phyloP scores from a whole-genome alignment of 2,329 filamentous ascomycete genomes.

The Aureobasidium uvarum region DNA sequence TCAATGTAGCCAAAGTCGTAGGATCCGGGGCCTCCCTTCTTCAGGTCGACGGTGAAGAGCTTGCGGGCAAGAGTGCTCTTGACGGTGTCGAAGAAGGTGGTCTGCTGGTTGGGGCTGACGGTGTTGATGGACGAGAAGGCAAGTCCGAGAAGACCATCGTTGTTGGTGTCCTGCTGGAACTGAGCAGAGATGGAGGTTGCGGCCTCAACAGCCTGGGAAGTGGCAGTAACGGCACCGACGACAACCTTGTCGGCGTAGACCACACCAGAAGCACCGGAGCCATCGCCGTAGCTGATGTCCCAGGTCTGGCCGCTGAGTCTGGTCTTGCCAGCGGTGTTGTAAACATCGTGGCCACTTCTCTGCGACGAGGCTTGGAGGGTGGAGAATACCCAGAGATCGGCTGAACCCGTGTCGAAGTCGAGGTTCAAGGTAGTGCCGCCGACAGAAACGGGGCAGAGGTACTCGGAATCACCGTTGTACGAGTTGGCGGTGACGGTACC shows the following conservation, averaged over 20 bases:
- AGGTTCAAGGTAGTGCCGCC: constrained; percentile 63
- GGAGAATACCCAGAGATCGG: constrained; percentile 63
- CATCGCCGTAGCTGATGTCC: constrained; percentile 66
- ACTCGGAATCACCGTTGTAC: constrained; percentile 31
- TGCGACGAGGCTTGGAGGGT: constrained; percentile 53
- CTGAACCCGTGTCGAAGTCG: constrained; percentile 70
- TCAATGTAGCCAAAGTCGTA: constrained; percentile 63
- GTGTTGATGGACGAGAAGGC: constrained; percentile 61
- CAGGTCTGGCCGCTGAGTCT: constrained; percentile 53
- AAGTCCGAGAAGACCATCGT: constrained; percentile 60
- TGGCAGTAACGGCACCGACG: constrained; percentile 59
- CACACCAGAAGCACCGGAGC: constrained; percentile 59
- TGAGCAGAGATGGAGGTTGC: constrained; percentile 57
- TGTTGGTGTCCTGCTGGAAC: constrained; percentile 53
- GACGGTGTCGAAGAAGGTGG: constrained; percentile 61
- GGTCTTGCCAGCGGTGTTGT: constrained; percentile 52
- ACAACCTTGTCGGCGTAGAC: constrained; percentile 65
- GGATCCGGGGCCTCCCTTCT: constrained; percentile 52
- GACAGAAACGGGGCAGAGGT: constrained; percentile 58
- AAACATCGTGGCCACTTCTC: constrained; percentile 57
- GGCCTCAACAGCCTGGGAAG: constrained; percentile 63
- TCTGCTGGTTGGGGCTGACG: constrained; percentile 51
- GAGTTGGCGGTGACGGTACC: constrained; percentile 45
- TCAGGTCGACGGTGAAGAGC: constrained; percentile 59
- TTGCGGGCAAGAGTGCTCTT: constrained; percentile 51